phyloP scores from a whole-genome alignment of 306 rosid genomes.

The Phaseolus lunatus region DNA sequence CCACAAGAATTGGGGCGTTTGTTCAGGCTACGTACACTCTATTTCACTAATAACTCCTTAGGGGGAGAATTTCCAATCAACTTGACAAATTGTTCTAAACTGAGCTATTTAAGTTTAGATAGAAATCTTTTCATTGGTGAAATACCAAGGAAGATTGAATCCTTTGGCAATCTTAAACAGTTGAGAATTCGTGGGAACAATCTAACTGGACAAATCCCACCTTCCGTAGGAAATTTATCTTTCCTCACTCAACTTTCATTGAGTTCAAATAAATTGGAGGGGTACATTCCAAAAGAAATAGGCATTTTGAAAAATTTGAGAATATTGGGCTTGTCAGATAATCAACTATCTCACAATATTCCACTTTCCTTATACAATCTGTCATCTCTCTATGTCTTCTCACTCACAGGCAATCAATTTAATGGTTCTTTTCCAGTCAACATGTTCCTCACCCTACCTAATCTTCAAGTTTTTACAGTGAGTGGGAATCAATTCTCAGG shows the following conservation, averaged over 20 bases:
- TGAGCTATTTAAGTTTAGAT: neutral
- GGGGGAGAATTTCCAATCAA: neutral
- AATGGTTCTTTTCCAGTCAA: slow-evolving; percentile 47
- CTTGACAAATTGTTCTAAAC: slow-evolving; percentile 25
- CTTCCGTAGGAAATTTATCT: slow-evolving; percentile 3
- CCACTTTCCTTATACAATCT: slow-evolving; percentile 32
- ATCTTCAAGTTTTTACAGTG: neutral
- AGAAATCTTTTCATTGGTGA: slow-evolving; percentile 8
- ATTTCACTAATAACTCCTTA: neutral
- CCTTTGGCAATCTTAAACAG: neutral
- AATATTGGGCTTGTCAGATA: fast-evolving
- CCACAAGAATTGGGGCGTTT: slow-evolving; percentile 15
- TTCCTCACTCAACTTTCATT: neutral
- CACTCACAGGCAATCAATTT: neutral
- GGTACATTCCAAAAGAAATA: slow-evolving; percentile 25
- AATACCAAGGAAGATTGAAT: slow-evolving; percentile 40
- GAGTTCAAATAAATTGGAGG: neutral
- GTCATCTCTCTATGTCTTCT: slow-evolving; percentile 34
- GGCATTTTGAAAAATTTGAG: neutral
- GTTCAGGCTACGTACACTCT: neutral
- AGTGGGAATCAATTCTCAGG: slow-evolving; percentile 44
- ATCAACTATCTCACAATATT: slow-evolving; percentile 38
- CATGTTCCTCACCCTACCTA: slow-evolving; percentile 38
- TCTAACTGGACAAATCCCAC: slow-evolving; percentile 2
- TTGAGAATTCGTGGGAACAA: neutral